Percentiles rank a stretch among this genome's conserved stretches.
Evolutionary conservation across 306 rosid genomes (phyloP).

Genomic region (Fragaria nilgerrensis): DNA sequence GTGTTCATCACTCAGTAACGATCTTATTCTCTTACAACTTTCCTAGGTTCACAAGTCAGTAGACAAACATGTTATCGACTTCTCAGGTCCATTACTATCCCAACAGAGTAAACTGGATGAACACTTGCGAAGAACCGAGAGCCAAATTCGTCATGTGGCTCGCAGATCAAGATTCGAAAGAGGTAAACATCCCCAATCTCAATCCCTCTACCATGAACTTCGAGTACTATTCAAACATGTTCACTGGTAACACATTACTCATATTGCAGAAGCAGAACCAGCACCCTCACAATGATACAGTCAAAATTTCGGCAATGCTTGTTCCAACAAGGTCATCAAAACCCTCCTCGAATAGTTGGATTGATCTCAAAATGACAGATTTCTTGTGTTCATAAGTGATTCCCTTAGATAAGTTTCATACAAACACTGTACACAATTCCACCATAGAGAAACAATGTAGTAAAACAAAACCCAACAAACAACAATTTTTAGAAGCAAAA

Average conservation of each 20-base stretch:
- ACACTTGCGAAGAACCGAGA: constrained; percentile 49
- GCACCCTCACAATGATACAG: neutral
- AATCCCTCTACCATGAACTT: neutral
- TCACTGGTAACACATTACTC: neutral
- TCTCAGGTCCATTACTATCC: constrained; percentile 42
- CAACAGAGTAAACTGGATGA: constrained; percentile 45
- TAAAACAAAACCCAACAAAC: neutral
- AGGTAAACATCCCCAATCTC: constrained; percentile 38
- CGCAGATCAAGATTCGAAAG: constrained; percentile 83
- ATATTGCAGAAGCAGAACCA: constrained; percentile 4
- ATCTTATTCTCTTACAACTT: neutral
- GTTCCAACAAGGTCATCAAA: neutral
- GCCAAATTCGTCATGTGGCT: constrained; percentile 38
- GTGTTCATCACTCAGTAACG: neutral
- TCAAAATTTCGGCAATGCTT: neutral
- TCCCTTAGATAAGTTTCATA: neutral
- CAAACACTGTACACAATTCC: neutral
- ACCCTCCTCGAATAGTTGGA: neutral
- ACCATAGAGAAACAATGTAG: neutral
- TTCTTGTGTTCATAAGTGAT: neutral
- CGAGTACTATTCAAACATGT: neutral
- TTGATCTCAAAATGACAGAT: neutral
- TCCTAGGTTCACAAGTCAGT: constrained; percentile 35
- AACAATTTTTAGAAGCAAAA: neutral
- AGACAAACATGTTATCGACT: constrained; percentile 38